Evolutionary conservation across 768 basidiomycete species (phyloP).

Genomic region (Auriscalpium orientale): DNA sequence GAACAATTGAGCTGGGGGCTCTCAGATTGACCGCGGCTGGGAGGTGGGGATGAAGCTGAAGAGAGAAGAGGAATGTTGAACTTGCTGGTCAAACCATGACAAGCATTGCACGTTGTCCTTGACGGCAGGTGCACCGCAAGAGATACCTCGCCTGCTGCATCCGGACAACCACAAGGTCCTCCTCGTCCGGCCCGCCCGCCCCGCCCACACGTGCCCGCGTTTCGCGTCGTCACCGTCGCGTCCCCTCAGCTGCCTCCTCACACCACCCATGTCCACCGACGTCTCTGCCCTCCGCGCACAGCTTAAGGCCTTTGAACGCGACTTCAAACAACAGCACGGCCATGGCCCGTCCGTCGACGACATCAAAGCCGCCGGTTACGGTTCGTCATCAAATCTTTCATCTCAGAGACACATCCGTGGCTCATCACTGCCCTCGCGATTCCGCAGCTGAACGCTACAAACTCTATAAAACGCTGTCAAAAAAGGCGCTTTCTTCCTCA

Average conservation of each 20-base stretch:
- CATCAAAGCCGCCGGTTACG: constrained; percentile 57
- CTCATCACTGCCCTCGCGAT: constrained; percentile 13
- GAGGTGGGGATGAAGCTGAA: too few relatives aligned
- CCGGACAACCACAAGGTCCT: too few relatives aligned
- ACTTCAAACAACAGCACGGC: constrained; percentile 48
- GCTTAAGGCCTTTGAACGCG: constrained; percentile 73
- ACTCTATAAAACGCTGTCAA: constrained; percentile 70
- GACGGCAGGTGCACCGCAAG: too few relatives aligned
- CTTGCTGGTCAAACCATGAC: too few relatives aligned
- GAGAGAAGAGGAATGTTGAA: too few relatives aligned
- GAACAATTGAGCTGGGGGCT: neutral
- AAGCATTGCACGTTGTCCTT: too few relatives aligned
- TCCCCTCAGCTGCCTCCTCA: constrained; percentile 1
- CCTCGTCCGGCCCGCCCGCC: too few relatives aligned
- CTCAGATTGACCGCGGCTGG: too few relatives aligned
- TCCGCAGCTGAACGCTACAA: constrained; percentile 72
- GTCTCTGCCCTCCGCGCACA: constrained; percentile 49
- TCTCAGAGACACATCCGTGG: constrained; percentile 3
- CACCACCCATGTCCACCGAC: constrained; percentile 23
- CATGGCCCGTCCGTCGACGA: constrained; percentile 62
- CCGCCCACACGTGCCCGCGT: constrained; percentile 5
- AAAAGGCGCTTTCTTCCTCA: constrained; percentile 30
- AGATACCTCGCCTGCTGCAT: too few relatives aligned
- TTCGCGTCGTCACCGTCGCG: constrained; percentile 2
- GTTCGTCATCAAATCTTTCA: constrained; percentile 31